Evolutionary conservation across 116 monocot species (phyloP).

Genomic region (Zostera marina): DNA sequence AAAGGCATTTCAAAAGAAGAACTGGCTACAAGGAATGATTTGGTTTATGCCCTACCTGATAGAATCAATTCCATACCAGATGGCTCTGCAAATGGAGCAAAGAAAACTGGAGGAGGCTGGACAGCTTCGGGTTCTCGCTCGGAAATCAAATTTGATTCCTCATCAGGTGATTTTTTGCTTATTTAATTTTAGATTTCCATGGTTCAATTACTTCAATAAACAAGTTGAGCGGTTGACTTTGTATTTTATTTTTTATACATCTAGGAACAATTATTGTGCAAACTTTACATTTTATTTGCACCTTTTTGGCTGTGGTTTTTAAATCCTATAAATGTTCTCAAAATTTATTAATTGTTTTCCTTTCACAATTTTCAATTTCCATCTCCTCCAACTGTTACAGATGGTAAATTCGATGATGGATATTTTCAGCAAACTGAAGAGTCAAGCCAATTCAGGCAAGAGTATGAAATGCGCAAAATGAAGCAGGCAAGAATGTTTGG

Average conservation of each 20-base stretch:
- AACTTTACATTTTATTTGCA: too few species aligned
- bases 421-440: conserved; percentile 89
- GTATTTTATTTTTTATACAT: too few species aligned
- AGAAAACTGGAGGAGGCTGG: conserved; percentile 49
- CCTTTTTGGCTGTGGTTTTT: too few species aligned
- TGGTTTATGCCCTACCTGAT: conserved; percentile 72
- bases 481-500: conserved; percentile 59
- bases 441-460: conserved; percentile 79
- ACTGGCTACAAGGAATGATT: conserved; percentile 54
- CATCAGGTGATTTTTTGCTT: conserved; percentile 29
- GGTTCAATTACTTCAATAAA: neutral
- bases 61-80: conserved; percentile 88
- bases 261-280: too few species aligned
- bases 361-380: neutral
- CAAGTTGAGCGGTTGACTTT: too few species aligned
- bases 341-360: neutral
- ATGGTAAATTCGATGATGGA: conserved; percentile 69
- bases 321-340: too few species aligned
- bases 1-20: conserved; percentile 80
- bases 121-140: conserved; percentile 60
- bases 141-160: conserved; percentile 70
- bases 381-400: conserved; percentile 18
- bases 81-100: conserved; percentile 51
- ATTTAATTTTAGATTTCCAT: neutral
- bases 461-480: conserved; percentile 95